Base-by-base conservation (phyloP, 1,139 yeast species). In the Yamadazyma oceani region DNA sequence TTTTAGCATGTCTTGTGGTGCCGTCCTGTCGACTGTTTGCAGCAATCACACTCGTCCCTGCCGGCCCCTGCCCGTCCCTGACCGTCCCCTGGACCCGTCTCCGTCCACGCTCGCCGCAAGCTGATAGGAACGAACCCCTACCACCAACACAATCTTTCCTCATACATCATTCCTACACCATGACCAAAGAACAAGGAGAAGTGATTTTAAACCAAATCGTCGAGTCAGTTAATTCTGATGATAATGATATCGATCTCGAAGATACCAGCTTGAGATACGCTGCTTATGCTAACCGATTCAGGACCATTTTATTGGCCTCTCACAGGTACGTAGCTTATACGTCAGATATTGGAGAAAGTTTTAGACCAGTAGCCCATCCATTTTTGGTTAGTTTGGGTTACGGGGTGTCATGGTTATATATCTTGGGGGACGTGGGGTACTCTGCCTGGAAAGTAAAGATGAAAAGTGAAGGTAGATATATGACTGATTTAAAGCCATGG, bases 261-360 rank as follows among this genome's bases (percentile, higher is more conserved):
- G 50, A 49, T 34, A 31, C 41, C 10, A 65, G 64, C 35, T 57
- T 84, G 34, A 79, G 95, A 70, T 85, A 85, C 53, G 88, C 94
- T 3, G 95, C 92, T 13, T 85, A 85, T 55, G 89, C 90, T 45
- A 82, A 82, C 54, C 64, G 95, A 52, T 56, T 84, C 37, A 69
- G 89, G 58, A 80, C 87, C 23, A 81, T 85, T 45, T 66, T 85
- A 39, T 54, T 72, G 38, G 89, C 94, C 6, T 78, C 90, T n/a
- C 92, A 84, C 54, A 65, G 95, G 49, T 86, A 86, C 54, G 87
- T 86, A 17, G 95, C 95, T 2, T 86, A 86, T 59, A 85, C 95
- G 5, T 84, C 92, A 0, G 95, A 86, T 55, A 80, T 86, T 46
- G 95, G 95, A 17, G 95, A 86, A 56, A 84, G 92, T n/a, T 86